Evolutionary conservation across 208 protist species (phyloP).

Genomic region (Endotrypanum monterogeii): DNA sequence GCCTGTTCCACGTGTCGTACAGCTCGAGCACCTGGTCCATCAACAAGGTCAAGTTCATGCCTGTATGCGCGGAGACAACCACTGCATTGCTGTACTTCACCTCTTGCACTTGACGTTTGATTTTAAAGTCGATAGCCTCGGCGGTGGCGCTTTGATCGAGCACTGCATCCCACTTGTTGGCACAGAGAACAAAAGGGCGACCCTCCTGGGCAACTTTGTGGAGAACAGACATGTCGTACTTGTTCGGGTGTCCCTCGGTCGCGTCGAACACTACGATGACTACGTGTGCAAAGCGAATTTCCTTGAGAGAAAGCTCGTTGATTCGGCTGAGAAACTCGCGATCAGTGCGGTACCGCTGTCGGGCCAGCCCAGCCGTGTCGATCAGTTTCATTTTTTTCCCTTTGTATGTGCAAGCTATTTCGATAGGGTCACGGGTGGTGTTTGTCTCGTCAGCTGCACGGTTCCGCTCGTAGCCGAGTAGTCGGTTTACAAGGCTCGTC

Average conservation of each 20-base stretch:
- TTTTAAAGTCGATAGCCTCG: slow-evolving; percentile 93
- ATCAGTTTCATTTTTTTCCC: slow-evolving; percentile 88
- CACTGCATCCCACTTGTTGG: slow-evolving; percentile 94
- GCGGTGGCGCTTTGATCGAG: slow-evolving; percentile 87
- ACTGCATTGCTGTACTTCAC: slow-evolving; percentile 91
- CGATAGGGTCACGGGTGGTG: slow-evolving; percentile 92
- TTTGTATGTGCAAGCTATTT: slow-evolving; percentile 88
- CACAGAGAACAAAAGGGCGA: slow-evolving; percentile 85
- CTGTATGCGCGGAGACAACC: slow-evolving; percentile 85
- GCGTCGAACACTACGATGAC: slow-evolving; percentile 92
- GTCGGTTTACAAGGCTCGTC: slow-evolving; percentile 92
- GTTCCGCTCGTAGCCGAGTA: slow-evolving; percentile 91
- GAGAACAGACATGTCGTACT: slow-evolving; percentile 92
- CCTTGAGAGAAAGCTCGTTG: slow-evolving; percentile 73
- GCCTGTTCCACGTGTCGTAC: slow-evolving; percentile 93
- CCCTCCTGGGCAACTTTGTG: slow-evolving; percentile 87
- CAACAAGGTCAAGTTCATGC: slow-evolving; percentile 88
- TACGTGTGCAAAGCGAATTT: slow-evolving; percentile 88
- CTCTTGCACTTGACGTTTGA: slow-evolving; percentile 90
- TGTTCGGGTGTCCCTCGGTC: slow-evolving; percentile 91
- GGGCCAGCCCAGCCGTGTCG: slow-evolving; percentile 87
- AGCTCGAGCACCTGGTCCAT: slow-evolving; percentile 84
- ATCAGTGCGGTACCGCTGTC: slow-evolving; percentile 76
- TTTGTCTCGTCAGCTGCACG: slow-evolving; percentile 81
- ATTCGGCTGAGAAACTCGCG: slow-evolving; percentile 84